Conservation (phyloP, 2,329 filamentous ascomycete genomes). For the Diaporthe batatas region DNA sequence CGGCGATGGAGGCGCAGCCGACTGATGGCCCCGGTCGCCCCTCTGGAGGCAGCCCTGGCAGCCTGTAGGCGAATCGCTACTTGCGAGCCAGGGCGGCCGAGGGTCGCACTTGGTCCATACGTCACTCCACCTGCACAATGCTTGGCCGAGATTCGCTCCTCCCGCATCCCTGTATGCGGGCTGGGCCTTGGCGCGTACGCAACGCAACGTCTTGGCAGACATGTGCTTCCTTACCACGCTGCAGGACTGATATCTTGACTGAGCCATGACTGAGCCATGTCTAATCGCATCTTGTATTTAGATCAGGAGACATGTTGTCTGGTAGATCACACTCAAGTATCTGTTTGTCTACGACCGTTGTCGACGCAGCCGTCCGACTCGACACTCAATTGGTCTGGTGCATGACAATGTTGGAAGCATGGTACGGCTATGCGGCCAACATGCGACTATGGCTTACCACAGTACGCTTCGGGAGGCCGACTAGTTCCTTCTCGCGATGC, state of each 20-base stretch:
- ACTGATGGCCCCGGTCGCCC: background rate
- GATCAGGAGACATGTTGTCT: too few relatives aligned
- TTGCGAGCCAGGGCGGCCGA: slow-evolving; percentile 1
- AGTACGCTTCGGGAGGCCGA: too few relatives aligned
- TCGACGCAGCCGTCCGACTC: too few relatives aligned
- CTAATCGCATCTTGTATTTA: background rate
- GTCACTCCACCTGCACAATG: slow-evolving; percentile 17
- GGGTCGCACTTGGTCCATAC: slow-evolving; percentile 5
- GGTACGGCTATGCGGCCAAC: too few relatives aligned
- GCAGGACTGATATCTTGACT: background rate
- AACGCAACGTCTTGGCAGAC: slow-evolving; percentile 22
- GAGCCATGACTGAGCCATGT: background rate
- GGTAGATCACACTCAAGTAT: too few relatives aligned
- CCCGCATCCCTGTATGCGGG: slow-evolving; percentile 1
- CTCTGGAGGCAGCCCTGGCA: slow-evolving; percentile 26
- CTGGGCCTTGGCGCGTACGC: background rate
- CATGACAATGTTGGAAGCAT: too few relatives aligned
- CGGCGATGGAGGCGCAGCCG: slow-evolving; percentile 19
- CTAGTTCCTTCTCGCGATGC: too few relatives aligned
- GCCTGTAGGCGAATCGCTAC: slow-evolving; percentile 27
- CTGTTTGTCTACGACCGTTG: too few relatives aligned
- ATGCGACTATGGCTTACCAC: too few relatives aligned
- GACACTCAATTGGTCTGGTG: too few relatives aligned
- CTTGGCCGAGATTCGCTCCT: slow-evolving; percentile 10
- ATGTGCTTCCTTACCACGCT: background rate